Conservation (phyloP, 495 filamentous ascomycete species). For the Penicillium malachiteum region DNA sequence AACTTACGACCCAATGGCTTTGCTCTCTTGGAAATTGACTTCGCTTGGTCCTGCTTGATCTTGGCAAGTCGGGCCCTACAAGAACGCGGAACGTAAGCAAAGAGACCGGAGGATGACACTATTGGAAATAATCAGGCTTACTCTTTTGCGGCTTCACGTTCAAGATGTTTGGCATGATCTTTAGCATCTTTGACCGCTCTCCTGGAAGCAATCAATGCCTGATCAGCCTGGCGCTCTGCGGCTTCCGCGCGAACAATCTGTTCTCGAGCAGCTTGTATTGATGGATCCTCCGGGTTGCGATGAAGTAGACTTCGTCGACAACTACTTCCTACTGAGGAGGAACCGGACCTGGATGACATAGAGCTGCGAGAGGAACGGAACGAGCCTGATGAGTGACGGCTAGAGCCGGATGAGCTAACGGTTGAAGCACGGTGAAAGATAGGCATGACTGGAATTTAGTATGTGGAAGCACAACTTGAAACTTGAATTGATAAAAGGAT, state of each 20-base stretch:
- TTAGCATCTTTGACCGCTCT: slow-evolving; percentile 58
- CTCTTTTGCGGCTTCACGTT: slow-evolving; percentile 64
- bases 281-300: slow-evolving; percentile 54
- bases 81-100: background rate
- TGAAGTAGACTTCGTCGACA: slow-evolving; percentile 46
- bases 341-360: slow-evolving; percentile 2
- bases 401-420: slow-evolving; percentile 20
- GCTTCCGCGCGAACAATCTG: slow-evolving; percentile 57
- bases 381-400: slow-evolving; percentile 16
- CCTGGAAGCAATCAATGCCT: slow-evolving; percentile 55
- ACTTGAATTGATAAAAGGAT: background rate
- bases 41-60: slow-evolving; percentile 66
- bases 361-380: slow-evolving; percentile 9
- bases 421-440: slow-evolving; percentile 30
- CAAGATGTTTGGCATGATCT: slow-evolving; percentile 61
- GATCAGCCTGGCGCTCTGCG: slow-evolving; percentile 62
- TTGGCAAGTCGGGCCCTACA: slow-evolving; percentile 53
- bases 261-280: slow-evolving; percentile 56
- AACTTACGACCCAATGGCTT: slow-evolving; percentile 63
- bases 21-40: slow-evolving; percentile 61
- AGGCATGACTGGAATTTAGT: background rate
- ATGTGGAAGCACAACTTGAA: background rate
- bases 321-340: slow-evolving; percentile 28
- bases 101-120: background rate
- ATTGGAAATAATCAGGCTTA: slow-evolving; percentile 9